Evolutionary conservation across 78 protist genomes (phyloP), one percentile per base, ranked within the genome.

Genomic region (Bigelowiella natans): DNA sequence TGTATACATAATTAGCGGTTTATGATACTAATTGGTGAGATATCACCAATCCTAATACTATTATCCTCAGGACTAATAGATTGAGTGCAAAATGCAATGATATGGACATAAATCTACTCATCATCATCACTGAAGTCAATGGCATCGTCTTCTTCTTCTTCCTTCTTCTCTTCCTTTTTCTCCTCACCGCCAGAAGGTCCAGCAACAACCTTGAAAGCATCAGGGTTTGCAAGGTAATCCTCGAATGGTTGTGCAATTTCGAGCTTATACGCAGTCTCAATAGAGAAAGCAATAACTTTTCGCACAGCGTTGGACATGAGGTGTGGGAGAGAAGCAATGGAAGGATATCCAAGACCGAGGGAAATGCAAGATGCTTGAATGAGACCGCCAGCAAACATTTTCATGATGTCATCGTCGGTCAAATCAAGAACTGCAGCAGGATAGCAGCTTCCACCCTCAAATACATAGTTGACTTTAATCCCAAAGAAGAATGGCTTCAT

Each of bases 401-500:
- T 86, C 38, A 87, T 0, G 83, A 98, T 39, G 90, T 94, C 97
- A 11, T 40, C 97, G 88, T 95, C 95, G 93, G 96, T 94, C 91
- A 98, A 88, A 91, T 94, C 95, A 89, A 98, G 96, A 89, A 98
- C 95, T 31, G 39, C 88, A 82, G 97, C 94, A 39, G 88, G 90
- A 96, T 92, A 98, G 89, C 95, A 37, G 1, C 94, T 88, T 51
- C 99, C 99, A 89, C 63, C 38, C 39, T 98, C 99, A 95, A 94
- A 98, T 86, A 97, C 93, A 63, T 86, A 38, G 82, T 28, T 3
- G 3, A 94, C 83, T 63, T 86, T 88, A 1, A 99, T 91, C 83
- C 99, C 99, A 94, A 96, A 98, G 86, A 87, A 39, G 98, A 99
- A 99, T 39, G 99, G 99, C 91, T 93, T 95, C 92, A 98, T 95